These are phyloP conservation scores for Starmera stellimalicola DNA, from an alignment of 1,139 yeast species.

Conservation along the genomic window DNA sequence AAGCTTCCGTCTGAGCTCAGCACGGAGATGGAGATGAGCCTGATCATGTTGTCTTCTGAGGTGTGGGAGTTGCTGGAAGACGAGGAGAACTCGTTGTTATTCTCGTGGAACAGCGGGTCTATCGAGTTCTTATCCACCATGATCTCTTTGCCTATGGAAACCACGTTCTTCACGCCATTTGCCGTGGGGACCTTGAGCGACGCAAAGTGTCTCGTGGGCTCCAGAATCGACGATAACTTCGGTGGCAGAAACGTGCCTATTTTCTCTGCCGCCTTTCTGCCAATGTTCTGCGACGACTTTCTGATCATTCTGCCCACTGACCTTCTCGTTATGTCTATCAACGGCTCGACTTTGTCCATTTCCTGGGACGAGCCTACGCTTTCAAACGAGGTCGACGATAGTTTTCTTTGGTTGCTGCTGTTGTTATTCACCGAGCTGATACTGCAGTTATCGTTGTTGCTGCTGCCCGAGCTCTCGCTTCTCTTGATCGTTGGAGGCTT, in stretches of 20 bases:
- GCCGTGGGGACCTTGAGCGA: conserved; percentile 72
- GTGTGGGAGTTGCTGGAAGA: conserved; percentile 13
- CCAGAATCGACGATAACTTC: conserved; percentile 75
- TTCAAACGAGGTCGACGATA: conserved; percentile 12
- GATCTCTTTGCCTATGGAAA: conserved; percentile 41
- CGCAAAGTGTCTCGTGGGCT: conserved; percentile 92
- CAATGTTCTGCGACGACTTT: conserved; percentile 40
- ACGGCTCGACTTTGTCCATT: conserved; percentile 39
- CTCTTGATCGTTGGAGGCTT: conserved; percentile 10
- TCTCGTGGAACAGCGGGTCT: conserved; percentile 9
- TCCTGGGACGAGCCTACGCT: conserved; percentile 23
- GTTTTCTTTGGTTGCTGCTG: conserved; percentile 17
- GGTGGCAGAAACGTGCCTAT: conserved; percentile 85
- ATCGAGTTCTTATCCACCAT: conserved; percentile 18
- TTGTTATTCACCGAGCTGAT: conserved; percentile 20
- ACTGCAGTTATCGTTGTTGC: conserved; percentile 9
- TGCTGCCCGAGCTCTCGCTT: conserved; percentile 19
- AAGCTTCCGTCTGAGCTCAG: conserved; percentile 83
- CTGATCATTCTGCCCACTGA: conserved; percentile 65
- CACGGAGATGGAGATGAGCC: conserved; percentile 59
- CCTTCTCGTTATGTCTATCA: conserved; percentile 59
- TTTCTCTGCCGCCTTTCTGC: conserved; percentile 75
- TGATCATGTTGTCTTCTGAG: conserved; percentile 34
- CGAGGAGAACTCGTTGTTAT: conserved; percentile 1
- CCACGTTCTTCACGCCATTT: conserved; percentile 53